Evolutionary conservation across 139 green algal genomes (phyloP).

Genomic region (Astrephomene gubernaculifera): DNA sequence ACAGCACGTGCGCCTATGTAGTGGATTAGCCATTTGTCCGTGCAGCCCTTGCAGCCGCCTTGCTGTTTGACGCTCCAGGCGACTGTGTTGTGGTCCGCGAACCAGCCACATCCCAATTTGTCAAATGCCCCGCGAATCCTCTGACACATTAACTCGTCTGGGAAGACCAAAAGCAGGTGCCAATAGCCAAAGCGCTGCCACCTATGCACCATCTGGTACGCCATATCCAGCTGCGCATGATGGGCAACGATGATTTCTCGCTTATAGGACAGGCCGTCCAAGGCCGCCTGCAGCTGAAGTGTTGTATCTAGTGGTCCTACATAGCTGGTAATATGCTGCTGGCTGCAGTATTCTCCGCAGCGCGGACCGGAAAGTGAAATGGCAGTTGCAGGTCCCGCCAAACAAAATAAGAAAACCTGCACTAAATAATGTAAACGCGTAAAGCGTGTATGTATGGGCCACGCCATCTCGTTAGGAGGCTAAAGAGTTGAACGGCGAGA

Average conservation of each 20-base stretch:
- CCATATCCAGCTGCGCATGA: slow-evolving; percentile 2
- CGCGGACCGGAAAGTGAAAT: too few relatives aligned
- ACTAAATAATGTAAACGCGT: too few relatives aligned
- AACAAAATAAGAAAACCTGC: too few relatives aligned
- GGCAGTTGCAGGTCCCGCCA: too few relatives aligned
- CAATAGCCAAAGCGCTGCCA: slow-evolving; percentile 30
- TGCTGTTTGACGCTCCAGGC: slow-evolving; percentile 14
- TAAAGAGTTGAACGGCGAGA: too few relatives aligned
- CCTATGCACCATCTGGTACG: slow-evolving; percentile 22
- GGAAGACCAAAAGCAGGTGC: slow-evolving; percentile 8
- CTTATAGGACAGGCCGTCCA: background rate
- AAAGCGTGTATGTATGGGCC: too few relatives aligned
- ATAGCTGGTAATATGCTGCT: background rate
- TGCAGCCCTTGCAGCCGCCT: slow-evolving; percentile 27
- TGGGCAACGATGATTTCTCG: slow-evolving; percentile 17
- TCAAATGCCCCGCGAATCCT: background rate
- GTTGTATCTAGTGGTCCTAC: slow-evolving; percentile 2
- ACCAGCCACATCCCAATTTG: slow-evolving; percentile 23
- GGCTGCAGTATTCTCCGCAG: slow-evolving; percentile 21
- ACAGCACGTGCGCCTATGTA: slow-evolving; percentile 30
- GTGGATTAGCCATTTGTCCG: slow-evolving; percentile 40
- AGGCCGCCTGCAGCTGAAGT: background rate
- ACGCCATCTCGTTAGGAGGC: too few relatives aligned
- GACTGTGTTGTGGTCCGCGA: background rate
- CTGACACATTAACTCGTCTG: background rate